Conservation (phyloP, 2,329 filamentous ascomycete genomes). For the Raffaelea arxii region DNA sequence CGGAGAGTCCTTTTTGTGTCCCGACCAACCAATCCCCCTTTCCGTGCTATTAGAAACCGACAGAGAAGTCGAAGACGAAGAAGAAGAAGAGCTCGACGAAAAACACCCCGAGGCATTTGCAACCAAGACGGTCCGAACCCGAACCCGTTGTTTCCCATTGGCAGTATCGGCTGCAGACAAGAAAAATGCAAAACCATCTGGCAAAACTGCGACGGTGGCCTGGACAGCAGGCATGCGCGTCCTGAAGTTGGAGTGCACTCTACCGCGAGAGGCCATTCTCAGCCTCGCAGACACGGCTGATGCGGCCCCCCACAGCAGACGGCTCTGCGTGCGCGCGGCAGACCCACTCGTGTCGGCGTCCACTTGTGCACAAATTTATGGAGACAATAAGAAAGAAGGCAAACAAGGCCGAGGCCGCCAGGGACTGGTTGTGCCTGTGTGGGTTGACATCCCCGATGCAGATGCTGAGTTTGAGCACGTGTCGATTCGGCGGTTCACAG, state of each 20-base stretch:
- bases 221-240: slow-evolving; percentile 26
- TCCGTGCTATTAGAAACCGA: slow-evolving; percentile 17
- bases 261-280: slow-evolving; percentile 16
- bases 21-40: slow-evolving; percentile 33
- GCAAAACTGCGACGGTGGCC: slow-evolving; percentile 2
- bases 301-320: neutral
- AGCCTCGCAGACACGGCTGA: too few species aligned
- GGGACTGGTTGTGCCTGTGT: slow-evolving; percentile 35
- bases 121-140: neutral
- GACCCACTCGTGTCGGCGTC: slow-evolving; percentile 11
- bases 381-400: slow-evolving; percentile 1
- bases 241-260: slow-evolving; percentile 23
- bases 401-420: too few species aligned
- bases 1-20: slow-evolving; percentile 43
- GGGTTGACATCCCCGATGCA: slow-evolving; percentile 21
- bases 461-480: slow-evolving; percentile 11
- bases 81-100: neutral
- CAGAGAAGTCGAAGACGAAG: neutral
- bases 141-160: slow-evolving; percentile 3
- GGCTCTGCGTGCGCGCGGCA: slow-evolving; percentile 7
- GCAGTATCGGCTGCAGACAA: neutral
- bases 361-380: slow-evolving; percentile 13
- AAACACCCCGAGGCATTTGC: neutral
- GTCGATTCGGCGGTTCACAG: slow-evolving; percentile 23
- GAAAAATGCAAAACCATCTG: too few species aligned